A percentile compares a stretch with the other conserved stretches of the same genome.
phyloP scores from a whole-genome alignment of 1,284 basidiomycete species.

The Naganishia sp. region DNA sequence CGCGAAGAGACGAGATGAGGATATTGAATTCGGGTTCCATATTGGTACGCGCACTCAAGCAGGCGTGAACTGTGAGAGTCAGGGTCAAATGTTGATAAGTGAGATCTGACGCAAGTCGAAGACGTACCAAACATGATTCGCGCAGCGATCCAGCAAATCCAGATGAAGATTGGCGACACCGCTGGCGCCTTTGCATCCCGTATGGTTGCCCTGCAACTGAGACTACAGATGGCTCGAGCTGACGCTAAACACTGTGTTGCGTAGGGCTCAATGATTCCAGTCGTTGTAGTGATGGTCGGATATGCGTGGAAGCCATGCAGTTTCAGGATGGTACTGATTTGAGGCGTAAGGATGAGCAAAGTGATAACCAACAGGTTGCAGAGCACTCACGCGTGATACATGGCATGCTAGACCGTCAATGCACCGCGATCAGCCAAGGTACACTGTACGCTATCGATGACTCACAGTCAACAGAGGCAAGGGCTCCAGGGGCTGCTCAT shows the following conservation, averaged over 20 bases:
- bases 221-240: conserved; percentile 38
- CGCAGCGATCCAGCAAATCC: conserved; percentile 53
- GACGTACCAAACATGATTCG: conserved; percentile 50
- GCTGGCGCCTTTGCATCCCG: conserved; percentile 36
- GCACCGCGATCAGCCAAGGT: not conserved
- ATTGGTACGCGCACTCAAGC: conserved; percentile 40
- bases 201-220: conserved; percentile 34
- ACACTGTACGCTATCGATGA: not conserved
- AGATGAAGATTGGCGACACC: conserved; percentile 50
- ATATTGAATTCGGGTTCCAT: conserved; percentile 48
- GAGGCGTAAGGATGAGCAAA: conserved; percentile 28
- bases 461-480: conserved; percentile 47
- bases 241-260: conserved; percentile 44
- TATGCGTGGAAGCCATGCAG: conserved; percentile 53
- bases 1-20: conserved; percentile 44
- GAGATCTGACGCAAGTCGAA: not conserved
- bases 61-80: conserved; percentile 43
- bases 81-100: not conserved
- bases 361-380: no score
- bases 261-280: conserved; percentile 49
- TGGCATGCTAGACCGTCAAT: conserved; percentile 41
- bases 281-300: conserved; percentile 46
- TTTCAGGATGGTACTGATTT: conserved; percentile 48
- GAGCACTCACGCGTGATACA: conserved; percentile 47
- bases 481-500: conserved; percentile 22